Conservation (phyloP, 2,329 filamentous ascomycete genomes). For the Penicillium sp. region DNA sequence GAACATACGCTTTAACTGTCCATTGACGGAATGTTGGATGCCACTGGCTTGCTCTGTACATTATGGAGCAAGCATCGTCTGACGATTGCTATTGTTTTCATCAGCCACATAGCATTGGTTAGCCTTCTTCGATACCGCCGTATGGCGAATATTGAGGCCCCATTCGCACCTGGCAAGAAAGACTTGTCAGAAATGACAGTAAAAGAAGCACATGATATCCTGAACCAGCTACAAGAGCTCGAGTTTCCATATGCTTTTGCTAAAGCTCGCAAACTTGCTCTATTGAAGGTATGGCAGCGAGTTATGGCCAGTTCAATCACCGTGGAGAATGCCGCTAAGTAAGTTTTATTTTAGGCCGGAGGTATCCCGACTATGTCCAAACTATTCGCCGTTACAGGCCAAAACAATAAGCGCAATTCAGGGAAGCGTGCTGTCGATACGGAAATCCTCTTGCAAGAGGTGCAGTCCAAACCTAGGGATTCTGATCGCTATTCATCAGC, state of each 20-base stretch:
- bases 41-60: not conserved
- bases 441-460: conserved; percentile 45
- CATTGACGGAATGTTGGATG: not conserved
- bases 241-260: conserved; percentile 33
- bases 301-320: not conserved
- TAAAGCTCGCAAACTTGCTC: conserved; percentile 25
- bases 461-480: conserved; percentile 35
- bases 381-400: conserved; percentile 46
- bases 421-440: conserved; percentile 52
- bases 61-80: not conserved
- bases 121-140: not conserved
- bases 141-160: not conserved
- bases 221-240: conserved; percentile 29
- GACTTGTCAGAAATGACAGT: conserved; percentile 32
- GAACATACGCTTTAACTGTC: not conserved
- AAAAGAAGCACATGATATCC: conserved; percentile 30
- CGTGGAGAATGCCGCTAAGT: not conserved
- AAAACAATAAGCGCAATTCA: conserved; percentile 44
- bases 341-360: conserved; percentile 37
- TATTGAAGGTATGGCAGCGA: conserved; percentile 25
- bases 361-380: conserved; percentile 51
- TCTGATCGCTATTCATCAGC: conserved; percentile 45
- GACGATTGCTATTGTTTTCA: not conserved
- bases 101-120: not conserved
- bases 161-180: conserved; percentile 1